Conservation (phyloP, 305 asterid genomes). For the Rubia tinctorum region DNA sequence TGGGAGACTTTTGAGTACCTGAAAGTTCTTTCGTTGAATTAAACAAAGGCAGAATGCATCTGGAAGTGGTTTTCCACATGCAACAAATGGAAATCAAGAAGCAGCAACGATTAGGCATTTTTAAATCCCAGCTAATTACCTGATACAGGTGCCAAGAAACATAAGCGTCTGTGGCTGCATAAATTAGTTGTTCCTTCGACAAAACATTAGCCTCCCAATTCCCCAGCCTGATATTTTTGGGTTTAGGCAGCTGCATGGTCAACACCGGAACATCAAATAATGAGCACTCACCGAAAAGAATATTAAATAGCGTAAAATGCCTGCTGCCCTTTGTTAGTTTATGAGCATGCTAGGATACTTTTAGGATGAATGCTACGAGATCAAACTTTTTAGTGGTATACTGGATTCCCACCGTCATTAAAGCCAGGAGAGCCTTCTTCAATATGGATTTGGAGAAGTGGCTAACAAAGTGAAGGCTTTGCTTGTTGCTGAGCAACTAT, state of each 20-base stretch:
- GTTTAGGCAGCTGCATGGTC: conserved; percentile 78
- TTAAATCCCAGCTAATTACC: conserved; percentile 35
- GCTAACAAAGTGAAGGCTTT: not conserved
- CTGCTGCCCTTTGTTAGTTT: too few species aligned
- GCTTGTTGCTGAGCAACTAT: not conserved
- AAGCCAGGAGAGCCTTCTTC: not conserved
- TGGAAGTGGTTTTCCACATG: not conserved
- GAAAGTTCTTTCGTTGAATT: conserved; percentile 14
- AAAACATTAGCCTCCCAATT: conserved; percentile 83
- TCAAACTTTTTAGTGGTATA: too few species aligned
- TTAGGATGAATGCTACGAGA: too few species aligned
- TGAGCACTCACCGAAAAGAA: conserved; percentile 14
- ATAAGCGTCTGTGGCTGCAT: conserved; percentile 95
- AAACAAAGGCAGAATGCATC: not conserved
- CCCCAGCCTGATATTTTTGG: conserved; percentile 65
- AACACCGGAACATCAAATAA: conserved; percentile 7
- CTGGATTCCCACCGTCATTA: too few species aligned
- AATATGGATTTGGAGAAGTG: not conserved
- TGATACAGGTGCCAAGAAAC: conserved; percentile 80
- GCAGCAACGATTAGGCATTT: not conserved
- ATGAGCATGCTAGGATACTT: too few species aligned
- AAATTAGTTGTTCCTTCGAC: conserved; percentile 61
- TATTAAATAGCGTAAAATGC: not conserved
- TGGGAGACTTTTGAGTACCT: conserved; percentile 60
- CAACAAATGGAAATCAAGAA: not conserved